Base-by-base conservation (phyloP, 441 rosid genomes). In the Populus hybrid region DNA sequence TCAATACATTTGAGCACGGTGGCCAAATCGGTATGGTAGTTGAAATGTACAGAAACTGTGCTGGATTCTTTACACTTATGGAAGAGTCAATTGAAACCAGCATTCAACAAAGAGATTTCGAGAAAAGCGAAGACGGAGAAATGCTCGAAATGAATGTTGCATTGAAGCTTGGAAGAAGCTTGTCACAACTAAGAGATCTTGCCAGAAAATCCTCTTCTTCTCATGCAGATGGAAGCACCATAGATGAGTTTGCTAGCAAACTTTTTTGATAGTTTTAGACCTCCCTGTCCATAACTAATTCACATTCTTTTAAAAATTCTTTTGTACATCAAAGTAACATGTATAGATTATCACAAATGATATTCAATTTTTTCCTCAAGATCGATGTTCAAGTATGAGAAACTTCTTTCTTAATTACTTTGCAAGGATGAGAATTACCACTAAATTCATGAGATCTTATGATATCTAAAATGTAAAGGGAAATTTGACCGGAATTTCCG, bases 11-110 rank as follows among this genome's bases (percentile, higher is more conserved):
- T 5, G 94, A 94, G 83, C 97, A 90, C 18, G 97, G 88, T 9
- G 80, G 79, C 36, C 94, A 92, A 82, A 88, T 92, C 2, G 97
- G 97, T 9, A 94, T 90, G 98, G 92, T 90, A 82, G 81, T 92
- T 61, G 97, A 92, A 84, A 90, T 92, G 94, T 91, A 92, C 67
- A 88, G 95, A 74, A 85, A 87, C 85, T 83, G 87, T 24, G 93
- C 91, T 7, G 98, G 95, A 14, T 87, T 84, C 83, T 89, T 89
- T 75, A 69, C 75, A 9, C 75, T 84, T 2, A 21, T 88, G 83
- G 94, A 87, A 80, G 94, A 87, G 66, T 76, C 91, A 1, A 85
- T 94, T 4, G 86, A 85, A 36, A 79, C 87, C 6, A 78, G 81
- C 1, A 67, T 89, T 0, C 85, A 76, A 69, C 82, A 74, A 32